Evolutionary conservation across 164 flowering plant genomes (phyloP).

Genomic region (Cinnamomum micranthum): DNA sequence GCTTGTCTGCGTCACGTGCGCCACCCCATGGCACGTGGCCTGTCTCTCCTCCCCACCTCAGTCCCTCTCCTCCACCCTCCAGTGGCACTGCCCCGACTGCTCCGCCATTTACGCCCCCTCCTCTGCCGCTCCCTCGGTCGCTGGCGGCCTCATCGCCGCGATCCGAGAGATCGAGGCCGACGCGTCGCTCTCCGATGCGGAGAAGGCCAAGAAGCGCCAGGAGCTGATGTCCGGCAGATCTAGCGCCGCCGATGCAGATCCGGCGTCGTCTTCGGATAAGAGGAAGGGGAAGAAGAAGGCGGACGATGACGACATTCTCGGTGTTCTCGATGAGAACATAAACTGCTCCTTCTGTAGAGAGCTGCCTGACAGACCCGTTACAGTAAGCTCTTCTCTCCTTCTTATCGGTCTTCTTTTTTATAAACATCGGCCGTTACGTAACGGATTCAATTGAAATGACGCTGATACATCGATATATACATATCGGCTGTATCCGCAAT

Average conservation of each 20-base stretch:
- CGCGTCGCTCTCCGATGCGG: constrained; percentile 42
- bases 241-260: background rate
- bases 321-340: constrained; percentile 39
- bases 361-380: constrained; percentile 76
- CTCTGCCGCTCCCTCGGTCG: constrained; percentile 6
- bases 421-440: no score
- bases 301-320: constrained; percentile 28
- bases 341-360: constrained; percentile 73
- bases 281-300: constrained; percentile 7
- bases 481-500: no score
- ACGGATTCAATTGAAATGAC: no score
- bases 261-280: constrained; percentile 27
- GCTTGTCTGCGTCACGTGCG: constrained; percentile 64
- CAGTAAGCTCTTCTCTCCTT: constrained; percentile 35
- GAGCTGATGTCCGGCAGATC: constrained; percentile 29
- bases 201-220: constrained; percentile 83
- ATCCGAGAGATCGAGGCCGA: constrained; percentile 69
- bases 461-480: no score
- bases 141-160: constrained; percentile 43
- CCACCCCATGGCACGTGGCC: constrained; percentile 71
- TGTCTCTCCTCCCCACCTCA: constrained; percentile 51
- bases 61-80: constrained; percentile 32
- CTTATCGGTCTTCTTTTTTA: background rate
- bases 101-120: constrained; percentile 8
- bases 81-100: constrained; percentile 90